A percentile compares a stretch with the other conserved stretches of the same genome.
phyloP scores from a whole-genome alignment of 2,329 filamentous ascomycete genomes.

The Diaporthe vexans region DNA sequence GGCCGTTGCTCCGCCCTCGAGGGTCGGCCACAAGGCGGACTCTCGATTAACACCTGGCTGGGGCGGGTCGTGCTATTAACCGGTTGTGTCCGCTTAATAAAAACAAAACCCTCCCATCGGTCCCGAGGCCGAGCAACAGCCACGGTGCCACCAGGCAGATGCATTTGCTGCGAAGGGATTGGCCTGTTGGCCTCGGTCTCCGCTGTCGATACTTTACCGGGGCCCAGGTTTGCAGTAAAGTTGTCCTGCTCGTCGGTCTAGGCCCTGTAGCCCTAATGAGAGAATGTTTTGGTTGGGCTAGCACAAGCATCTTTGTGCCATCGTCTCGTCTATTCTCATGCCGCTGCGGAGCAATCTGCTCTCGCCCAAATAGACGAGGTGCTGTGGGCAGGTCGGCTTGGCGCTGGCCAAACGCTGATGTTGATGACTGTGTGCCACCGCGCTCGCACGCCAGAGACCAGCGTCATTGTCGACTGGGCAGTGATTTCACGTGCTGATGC shows the following conservation, averaged over 20 bases:
- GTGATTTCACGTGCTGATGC: conserved; percentile 12
- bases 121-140: conserved; percentile 16
- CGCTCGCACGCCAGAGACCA: not conserved
- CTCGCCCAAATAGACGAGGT: not conserved
- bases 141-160: conserved; percentile 29
- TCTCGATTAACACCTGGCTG: conserved; percentile 27
- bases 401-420: conserved; percentile 28
- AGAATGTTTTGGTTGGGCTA: conserved; percentile 8
- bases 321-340: conserved; percentile 29
- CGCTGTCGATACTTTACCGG: conserved; percentile 28
- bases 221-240: conserved; percentile 10
- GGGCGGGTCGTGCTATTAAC: conserved; percentile 16
- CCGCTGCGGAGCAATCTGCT: conserved; percentile 4
- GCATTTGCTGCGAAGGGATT: conserved; percentile 29
- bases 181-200: conserved; percentile 26
- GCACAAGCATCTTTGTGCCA: conserved; percentile 23
- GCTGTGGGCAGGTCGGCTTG: conserved; percentile 31
- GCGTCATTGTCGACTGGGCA: not conserved
- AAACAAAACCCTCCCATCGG: conserved; percentile 6
- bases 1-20: conserved; percentile 26
- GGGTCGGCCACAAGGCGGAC: conserved; percentile 16
- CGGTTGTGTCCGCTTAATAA: conserved; percentile 9
- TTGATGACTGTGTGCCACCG: conserved; percentile 17
- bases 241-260: not conserved
- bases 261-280: conserved; percentile 7